Evolutionary conservation across 768 basidiomycete species (phyloP), one percentile per base, ranked within the genome.

Genomic region (Lentinula edodes): DNA sequence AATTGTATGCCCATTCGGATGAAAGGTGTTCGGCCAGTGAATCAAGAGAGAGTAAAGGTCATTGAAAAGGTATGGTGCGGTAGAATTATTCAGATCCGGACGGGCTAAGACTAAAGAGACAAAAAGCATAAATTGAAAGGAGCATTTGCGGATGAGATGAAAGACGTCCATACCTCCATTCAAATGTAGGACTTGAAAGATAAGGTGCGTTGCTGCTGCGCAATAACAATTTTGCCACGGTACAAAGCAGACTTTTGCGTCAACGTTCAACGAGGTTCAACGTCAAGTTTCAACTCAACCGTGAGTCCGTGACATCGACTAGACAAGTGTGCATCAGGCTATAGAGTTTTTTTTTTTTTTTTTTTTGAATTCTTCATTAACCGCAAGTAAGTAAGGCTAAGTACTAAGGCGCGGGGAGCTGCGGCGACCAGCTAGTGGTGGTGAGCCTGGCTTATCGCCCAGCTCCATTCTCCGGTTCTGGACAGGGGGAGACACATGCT

Each of bases 1-100:
- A 45, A 71, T 67, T 0, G 67, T 69, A 61, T 68, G 66, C 20
- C 70, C 70, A 61, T 66, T 58, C 23, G 62, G 42, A 52, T 50
- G 46, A 16, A 64, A 55, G 6, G 64, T 64, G 57, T 66, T 66
- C 36, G 41, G 66, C 63, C 65, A 66, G 36, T 66, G 65, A 9
- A 60, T 55, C 9, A 66, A 53, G 38, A 68, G 64, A 23, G 63
- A 51, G 12, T 63, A 65, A 12, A 68, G 64, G 28, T 56, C 42
- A 45, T 68, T 68, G 52, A 68, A 68, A 20, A 68, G 50, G 34
- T 64, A 64, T 10, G 65, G 63, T 7, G 63, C 59, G 9, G 66
- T 65, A 5, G 59, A 63, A 36, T 63, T 59, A 23, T 51, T 58
- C 9, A 52, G 43, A n/a, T 12, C 18, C 35, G 10, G 20, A 5